phyloP scores from a whole-genome alignment of 495 filamentous ascomycete genomes.

The Podospora sp. region DNA sequence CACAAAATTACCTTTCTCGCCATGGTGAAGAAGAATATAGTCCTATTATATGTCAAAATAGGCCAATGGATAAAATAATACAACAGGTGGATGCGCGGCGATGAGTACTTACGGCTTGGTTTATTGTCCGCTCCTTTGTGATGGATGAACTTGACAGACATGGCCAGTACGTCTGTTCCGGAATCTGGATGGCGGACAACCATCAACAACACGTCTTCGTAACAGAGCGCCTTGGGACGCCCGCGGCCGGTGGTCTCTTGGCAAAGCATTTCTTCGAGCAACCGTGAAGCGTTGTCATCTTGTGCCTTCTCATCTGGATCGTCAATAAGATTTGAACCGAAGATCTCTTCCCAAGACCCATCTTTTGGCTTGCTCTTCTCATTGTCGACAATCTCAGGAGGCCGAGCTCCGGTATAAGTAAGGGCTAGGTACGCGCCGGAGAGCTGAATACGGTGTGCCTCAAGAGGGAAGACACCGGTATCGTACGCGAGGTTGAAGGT shows the following conservation, averaged over 20 bases:
- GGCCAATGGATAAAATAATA: too few species aligned
- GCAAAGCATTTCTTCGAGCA: slow-evolving; percentile 26
- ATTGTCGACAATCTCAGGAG: too few species aligned
- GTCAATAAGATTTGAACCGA: background rate
- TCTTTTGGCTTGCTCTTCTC: too few species aligned
- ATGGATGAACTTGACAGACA: slow-evolving; percentile 31
- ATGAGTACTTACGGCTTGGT: slow-evolving; percentile 37
- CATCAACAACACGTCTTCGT: slow-evolving; percentile 34
- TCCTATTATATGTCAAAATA: too few species aligned
- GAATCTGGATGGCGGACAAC: slow-evolving; percentile 33
- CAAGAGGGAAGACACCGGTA: too few species aligned
- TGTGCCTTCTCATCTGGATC: slow-evolving; percentile 14
- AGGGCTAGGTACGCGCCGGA: too few species aligned
- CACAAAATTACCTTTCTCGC: slow-evolving; percentile 25
- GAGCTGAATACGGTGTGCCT: too few species aligned
- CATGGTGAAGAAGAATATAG: slow-evolving; percentile 26
- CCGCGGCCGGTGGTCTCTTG: slow-evolving; percentile 20
- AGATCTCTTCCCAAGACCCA: too few species aligned
- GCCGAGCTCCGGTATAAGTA: too few species aligned
- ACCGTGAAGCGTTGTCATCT: slow-evolving; percentile 23
- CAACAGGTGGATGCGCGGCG: too few species aligned
- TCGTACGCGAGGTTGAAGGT: too few species aligned
- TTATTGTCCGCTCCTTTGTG: slow-evolving; percentile 40
- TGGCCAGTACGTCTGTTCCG: slow-evolving; percentile 30
- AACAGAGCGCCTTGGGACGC: slow-evolving; percentile 30